A percentile compares a stretch with the other conserved stretches of the same genome.
Conservation (phyloP, 1,284 basidiomycete species). For the Pholiota adiposa region DNA sequence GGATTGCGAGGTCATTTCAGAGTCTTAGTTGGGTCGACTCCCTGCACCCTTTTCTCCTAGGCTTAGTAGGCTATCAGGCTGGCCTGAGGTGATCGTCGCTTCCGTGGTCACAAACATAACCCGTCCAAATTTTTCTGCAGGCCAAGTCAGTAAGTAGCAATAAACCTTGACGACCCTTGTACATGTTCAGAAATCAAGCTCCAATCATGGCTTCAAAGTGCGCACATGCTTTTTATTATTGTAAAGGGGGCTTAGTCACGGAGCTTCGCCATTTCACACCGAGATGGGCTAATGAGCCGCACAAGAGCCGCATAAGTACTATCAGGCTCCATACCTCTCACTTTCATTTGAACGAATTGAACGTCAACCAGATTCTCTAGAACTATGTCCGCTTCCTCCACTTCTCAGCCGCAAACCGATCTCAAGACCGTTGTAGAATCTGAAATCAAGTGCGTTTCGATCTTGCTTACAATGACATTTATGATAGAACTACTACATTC, state of each 20-base stretch:
- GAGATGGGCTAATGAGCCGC: neutral
- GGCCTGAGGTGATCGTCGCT: neutral
- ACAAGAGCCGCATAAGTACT: neutral
- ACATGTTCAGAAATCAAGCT: no score
- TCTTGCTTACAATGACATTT: neutral
- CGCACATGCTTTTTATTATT: no score
- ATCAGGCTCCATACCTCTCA: neutral
- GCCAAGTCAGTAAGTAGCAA: no score
- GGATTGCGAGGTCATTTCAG: neutral
- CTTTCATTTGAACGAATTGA: neutral
- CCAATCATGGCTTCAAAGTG: no score
- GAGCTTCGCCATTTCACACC: slow-evolving; percentile 5
- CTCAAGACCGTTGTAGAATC: slow-evolving; percentile 61
- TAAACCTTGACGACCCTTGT: no score
- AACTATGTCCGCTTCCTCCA: neutral
- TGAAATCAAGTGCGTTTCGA: slow-evolving; percentile 64
- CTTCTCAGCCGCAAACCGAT: slow-evolving; percentile 40
- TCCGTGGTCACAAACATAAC: neutral
- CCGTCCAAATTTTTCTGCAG: neutral
- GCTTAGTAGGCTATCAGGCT: neutral
- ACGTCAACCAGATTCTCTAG: neutral
- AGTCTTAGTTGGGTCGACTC: neutral
- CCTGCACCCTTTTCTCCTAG: neutral
- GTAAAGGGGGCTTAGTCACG: neutral
- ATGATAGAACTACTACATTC: neutral